Conservation (phyloP, 1,284 basidiomycete species). For the Puccinia triticina region DNA sequence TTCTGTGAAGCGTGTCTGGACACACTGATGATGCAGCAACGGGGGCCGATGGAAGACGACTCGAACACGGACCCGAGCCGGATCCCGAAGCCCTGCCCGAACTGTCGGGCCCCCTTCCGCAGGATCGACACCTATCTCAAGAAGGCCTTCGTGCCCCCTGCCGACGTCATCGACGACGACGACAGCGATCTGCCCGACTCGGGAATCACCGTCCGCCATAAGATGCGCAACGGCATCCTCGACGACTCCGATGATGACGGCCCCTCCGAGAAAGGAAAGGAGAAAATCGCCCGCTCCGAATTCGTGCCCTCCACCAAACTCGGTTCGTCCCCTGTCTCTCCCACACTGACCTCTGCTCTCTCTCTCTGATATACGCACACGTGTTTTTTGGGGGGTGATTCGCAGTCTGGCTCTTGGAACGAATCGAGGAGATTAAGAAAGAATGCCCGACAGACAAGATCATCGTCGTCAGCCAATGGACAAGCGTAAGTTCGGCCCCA, state of each 20-base stretch:
- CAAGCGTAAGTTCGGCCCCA: constrained; percentile 61
- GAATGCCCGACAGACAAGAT: constrained; percentile 68
- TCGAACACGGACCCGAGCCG: neutral
- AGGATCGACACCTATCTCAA: constrained; percentile 21
- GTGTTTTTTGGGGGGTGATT: neutral
- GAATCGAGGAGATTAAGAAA: constrained; percentile 1
- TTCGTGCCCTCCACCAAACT: constrained; percentile 27
- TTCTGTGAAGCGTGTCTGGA: constrained; percentile 37
- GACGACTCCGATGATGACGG: constrained; percentile 27
- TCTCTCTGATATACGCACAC: neutral
- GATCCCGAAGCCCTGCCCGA: constrained; percentile 34
- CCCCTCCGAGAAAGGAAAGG: neutral
- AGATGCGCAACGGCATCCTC: neutral
- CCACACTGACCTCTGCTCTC: neutral
- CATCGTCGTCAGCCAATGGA: constrained; percentile 70
- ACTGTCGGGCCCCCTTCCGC: constrained; percentile 30
- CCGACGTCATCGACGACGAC: neutral
- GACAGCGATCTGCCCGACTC: neutral
- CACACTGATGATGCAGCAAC: neutral
- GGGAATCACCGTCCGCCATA: neutral
- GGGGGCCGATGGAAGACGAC: neutral
- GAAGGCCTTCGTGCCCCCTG: constrained; percentile 14
- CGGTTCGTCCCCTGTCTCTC: neutral
- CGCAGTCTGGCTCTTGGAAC: constrained; percentile 9
- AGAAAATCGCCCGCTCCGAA: neutral